Base-by-base conservation (phyloP, 2,329 filamentous ascomycete species). In the Monilinia vaccinii-corymbosi region DNA sequence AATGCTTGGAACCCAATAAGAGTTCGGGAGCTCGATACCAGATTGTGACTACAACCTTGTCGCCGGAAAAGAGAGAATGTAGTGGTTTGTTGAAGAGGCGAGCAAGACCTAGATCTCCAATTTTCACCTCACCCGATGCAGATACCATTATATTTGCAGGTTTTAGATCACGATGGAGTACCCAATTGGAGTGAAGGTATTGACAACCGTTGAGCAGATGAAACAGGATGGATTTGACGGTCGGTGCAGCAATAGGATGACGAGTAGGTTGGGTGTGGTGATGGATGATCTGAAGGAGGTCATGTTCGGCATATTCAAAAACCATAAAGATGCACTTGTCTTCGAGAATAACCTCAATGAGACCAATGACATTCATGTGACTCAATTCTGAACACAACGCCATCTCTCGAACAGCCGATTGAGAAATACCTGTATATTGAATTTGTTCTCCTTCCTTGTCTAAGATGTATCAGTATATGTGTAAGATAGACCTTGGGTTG, bases 301-400 rank as follows among this genome's bases (percentile, higher is more conserved):
- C 94, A 73, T 99, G 94, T 75, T 99, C 94, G 66, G 94, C 94
- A 73, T 96, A 99, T 74, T 97, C 94, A 68, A 99, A 97, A 2
- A 99, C 92, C 88, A 99, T 99, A 75, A 92, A 99, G 73, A 99
- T 97, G 76, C 92, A 97, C 77, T 97, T 97, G 74, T 96, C 92
- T 75, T 99, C 93, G 3, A 99, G 80, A 69, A 99, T 96, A 69
- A 96, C 97, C 75, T 99, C 94, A 63, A 93, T 85, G 1, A 97
- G 83, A 61, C 88, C 85, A 66, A 99, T 93, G 38, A 99, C 86
- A 72, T 97, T 97, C 60, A 84, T 79, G 73, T 99, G 91, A 61
- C 82, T 85, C 31, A 99, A 81, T 72, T 99, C 94, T 42, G 90
- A 94, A 75, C 94, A 99, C 0, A 99, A 79, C 18, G 93, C 91